Evolutionary conservation across 179 eudicot species (phyloP), one percentile per base, ranked within the genome.

Genomic region (Patellifolia procumbens): DNA sequence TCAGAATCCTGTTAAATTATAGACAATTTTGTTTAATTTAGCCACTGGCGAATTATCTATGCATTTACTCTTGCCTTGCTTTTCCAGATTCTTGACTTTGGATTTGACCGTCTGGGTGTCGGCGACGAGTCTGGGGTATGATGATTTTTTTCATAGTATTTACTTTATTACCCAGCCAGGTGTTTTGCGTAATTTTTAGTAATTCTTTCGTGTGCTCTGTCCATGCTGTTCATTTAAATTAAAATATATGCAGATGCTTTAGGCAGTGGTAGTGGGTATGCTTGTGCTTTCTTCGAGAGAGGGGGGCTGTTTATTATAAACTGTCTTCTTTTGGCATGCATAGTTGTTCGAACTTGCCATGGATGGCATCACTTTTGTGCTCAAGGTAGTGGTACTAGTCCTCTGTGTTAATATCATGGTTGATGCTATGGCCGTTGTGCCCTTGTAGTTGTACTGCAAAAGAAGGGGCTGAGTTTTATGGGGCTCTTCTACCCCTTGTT

Each of bases 71-170:
- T 58, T 76, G 42, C 70, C 70, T 81, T 82, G 59, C 55, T 51
- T 67, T 76, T 81, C 65, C 84, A 92, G 98, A 83, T 94, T 81
- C 97, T 94, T 81, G 98, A 94, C 89, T 94, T 94, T 76, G 98
- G 92, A 49, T 94, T 94, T 68, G 97, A 94, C 81, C 90, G 98
- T 42, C 70, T 94, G 90, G 98, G 98, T 66, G 97, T 94, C 42
- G 88, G 87, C 81, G 88, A 88, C 81, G 87, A 83, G 48, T 79
- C 91, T 75, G 83, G 85, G 97, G 98, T 94, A 88, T 74, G 84
- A 62, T 79, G 46, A 78, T 76, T 74, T 15, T 67, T 78, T 74
- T 56, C 24, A 15, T 67, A 35, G 12, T 32, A 24, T 2, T 69
- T 2, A 49, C 48, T 35, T 37, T 0, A 72, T 12, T 58, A 20